Evolutionary conservation across 768 basidiomycete species (phyloP).

Genomic region (Tulasnella sp.): DNA sequence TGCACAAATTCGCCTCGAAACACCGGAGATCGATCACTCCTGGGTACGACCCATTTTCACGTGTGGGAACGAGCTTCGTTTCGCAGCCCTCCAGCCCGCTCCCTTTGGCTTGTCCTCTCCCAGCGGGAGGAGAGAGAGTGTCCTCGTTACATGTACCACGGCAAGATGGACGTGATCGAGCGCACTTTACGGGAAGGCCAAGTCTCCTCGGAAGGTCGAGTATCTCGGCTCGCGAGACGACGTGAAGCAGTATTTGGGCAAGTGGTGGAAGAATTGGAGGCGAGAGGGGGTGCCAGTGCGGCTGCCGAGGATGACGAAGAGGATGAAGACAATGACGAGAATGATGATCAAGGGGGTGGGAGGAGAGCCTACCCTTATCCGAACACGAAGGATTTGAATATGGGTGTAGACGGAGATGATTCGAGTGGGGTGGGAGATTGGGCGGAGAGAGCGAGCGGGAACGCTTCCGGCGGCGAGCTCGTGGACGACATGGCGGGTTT

Average conservation of each 20-base stretch:
- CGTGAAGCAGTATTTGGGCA: slow-evolving; percentile 43
- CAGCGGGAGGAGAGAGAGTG: not conserved
- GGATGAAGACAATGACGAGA: slow-evolving; percentile 5
- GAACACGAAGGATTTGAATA: not conserved
- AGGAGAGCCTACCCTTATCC: not conserved
- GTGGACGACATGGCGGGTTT: slow-evolving; percentile 19
- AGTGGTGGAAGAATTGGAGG: slow-evolving; percentile 19
- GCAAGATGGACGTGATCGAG: slow-evolving; percentile 55
- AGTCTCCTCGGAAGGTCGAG: slow-evolving; percentile 82
- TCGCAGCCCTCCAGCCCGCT: not conserved
- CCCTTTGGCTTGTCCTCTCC: no score
- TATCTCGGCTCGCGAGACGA: slow-evolving; percentile 70
- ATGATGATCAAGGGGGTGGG: not conserved
- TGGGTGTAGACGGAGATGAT: slow-evolving; percentile 10
- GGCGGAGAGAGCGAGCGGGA: not conserved
- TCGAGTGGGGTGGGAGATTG: not conserved
- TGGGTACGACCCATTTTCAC: slow-evolving; percentile 15
- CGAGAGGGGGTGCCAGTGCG: not conserved
- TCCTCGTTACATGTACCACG: slow-evolving; percentile 60
- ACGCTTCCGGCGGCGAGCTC: not conserved
- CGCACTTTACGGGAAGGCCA: slow-evolving; percentile 56
- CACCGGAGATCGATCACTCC: slow-evolving; percentile 11
- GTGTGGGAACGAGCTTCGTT: not conserved
- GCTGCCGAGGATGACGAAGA: no score
- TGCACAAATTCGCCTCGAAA: not conserved